phyloP scores from a whole-genome alignment of 345 rosid species.

The Moricandia arvensis region DNA sequence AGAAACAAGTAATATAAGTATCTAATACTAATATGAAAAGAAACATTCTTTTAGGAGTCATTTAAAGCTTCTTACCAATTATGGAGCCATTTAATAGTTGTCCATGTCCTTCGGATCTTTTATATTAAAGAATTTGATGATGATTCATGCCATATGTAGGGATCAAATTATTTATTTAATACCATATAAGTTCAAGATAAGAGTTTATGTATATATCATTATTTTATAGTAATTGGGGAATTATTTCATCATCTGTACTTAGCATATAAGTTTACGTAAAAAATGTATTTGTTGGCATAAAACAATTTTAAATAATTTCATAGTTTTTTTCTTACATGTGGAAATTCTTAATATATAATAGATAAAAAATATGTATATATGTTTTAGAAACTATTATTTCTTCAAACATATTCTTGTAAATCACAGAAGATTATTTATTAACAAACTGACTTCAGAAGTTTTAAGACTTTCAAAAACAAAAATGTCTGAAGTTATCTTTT shows the following conservation, averaged over 20 bases:
- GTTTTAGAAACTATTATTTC: too few relatives aligned
- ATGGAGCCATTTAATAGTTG: constrained; percentile 10
- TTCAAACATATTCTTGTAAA: neutral
- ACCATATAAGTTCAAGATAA: neutral
- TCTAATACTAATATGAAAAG: too few relatives aligned
- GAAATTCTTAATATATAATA: neutral
- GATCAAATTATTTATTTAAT: neutral
- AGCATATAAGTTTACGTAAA: neutral
- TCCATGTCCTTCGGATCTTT: neutral
- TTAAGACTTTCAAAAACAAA: too few relatives aligned
- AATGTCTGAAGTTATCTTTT: too few relatives aligned
- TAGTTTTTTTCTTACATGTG: neutral
- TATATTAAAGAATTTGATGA: neutral
- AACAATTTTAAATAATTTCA: neutral
- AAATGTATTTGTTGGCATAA: neutral
- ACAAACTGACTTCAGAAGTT: too few relatives aligned
- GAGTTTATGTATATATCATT: neutral
- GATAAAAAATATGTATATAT: neutral
- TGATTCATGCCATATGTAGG: neutral
- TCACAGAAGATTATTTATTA: too few relatives aligned
- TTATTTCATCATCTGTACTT: neutral
- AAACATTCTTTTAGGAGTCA: constrained; percentile 17
- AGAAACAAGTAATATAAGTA: neutral
- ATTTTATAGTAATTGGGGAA: neutral
- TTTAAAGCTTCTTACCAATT: constrained; percentile 3